Evolutionary conservation across 805 yeast species (phyloP).

Genomic region (Blastobotrys americana): DNA sequence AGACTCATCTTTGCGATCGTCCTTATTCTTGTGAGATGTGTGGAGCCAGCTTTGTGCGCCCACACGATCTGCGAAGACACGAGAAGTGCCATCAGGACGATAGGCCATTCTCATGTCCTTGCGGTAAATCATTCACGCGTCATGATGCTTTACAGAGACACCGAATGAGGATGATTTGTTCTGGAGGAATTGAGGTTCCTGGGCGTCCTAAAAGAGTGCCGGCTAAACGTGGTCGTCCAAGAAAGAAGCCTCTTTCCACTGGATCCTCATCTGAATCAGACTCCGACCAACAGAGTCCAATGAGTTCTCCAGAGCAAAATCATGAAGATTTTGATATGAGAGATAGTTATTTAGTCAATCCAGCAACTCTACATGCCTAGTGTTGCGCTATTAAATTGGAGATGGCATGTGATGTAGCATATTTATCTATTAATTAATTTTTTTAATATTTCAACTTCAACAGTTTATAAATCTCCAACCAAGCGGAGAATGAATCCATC

Average conservation of each 20-base stretch:
- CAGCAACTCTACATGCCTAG: background rate
- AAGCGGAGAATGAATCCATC: no score
- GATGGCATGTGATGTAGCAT: background rate
- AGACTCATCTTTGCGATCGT: constrained; percentile 90
- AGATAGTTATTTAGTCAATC: background rate
- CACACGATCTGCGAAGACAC: constrained; percentile 89
- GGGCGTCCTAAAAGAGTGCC: constrained; percentile 27
- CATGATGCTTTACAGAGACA: constrained; percentile 85
- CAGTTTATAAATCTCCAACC: no score
- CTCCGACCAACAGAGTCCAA: constrained; percentile 10
- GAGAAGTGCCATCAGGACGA: constrained; percentile 76
- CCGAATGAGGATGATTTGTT: constrained; percentile 67
- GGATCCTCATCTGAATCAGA: constrained; percentile 10
- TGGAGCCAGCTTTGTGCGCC: constrained; percentile 82
- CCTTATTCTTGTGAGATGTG: constrained; percentile 79
- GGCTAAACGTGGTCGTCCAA: constrained; percentile 35
- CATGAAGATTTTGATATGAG: background rate
- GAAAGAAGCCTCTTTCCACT: constrained; percentile 18
- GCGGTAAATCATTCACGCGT: constrained; percentile 91
- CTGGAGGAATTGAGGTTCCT: constrained; percentile 52
- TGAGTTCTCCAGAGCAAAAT: constrained; percentile 8
- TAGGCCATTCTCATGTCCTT: constrained; percentile 63
- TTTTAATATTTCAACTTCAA: constrained; percentile 1
- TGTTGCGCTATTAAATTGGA: no score
- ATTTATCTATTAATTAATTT: background rate